A percentile compares a stretch with the other conserved stretches of the same genome.
Evolutionary conservation across 1,284 basidiomycete species (phyloP).

Genomic region (Naganishia cerealis): DNA sequence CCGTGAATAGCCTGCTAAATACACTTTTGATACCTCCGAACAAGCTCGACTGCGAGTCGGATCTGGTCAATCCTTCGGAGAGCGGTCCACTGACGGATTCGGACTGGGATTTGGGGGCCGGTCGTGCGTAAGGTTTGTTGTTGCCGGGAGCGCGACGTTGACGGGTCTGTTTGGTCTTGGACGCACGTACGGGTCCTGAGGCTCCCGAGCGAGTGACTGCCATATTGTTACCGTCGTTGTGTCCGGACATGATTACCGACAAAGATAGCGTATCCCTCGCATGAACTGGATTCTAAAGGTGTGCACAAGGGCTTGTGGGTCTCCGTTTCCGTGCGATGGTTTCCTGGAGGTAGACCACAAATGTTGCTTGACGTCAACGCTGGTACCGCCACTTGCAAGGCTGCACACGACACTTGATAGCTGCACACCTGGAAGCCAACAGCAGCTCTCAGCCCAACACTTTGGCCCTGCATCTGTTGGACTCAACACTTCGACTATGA

Average conservation of each 20-base stretch:
- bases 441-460: no score
- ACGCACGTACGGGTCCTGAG: slow-evolving; percentile 12
- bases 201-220: background rate
- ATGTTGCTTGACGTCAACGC: background rate
- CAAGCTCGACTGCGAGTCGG: slow-evolving; percentile 17
- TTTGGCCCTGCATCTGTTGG: no score
- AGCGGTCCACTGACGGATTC: background rate
- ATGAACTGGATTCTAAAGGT: background rate
- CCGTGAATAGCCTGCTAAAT: slow-evolving; percentile 12
- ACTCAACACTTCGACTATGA: no score
- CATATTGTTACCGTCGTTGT: background rate
- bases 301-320: background rate
- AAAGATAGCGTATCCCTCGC: background rate
- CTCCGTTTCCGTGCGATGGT: background rate
- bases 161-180: slow-evolving; percentile 1
- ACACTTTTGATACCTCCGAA: slow-evolving; percentile 21
- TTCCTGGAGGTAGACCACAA: background rate
- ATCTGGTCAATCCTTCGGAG: slow-evolving; percentile 1
- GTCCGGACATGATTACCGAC: slow-evolving; percentile 1
- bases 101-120: background rate
- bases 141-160: background rate
- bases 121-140: slow-evolving; percentile 22
- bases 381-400: slow-evolving; percentile 5
- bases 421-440: background rate
- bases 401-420: background rate